These are phyloP conservation scores for Cochliopodium minus DNA, from an alignment of 208 protist species.

Conservation along the genomic window DNA sequence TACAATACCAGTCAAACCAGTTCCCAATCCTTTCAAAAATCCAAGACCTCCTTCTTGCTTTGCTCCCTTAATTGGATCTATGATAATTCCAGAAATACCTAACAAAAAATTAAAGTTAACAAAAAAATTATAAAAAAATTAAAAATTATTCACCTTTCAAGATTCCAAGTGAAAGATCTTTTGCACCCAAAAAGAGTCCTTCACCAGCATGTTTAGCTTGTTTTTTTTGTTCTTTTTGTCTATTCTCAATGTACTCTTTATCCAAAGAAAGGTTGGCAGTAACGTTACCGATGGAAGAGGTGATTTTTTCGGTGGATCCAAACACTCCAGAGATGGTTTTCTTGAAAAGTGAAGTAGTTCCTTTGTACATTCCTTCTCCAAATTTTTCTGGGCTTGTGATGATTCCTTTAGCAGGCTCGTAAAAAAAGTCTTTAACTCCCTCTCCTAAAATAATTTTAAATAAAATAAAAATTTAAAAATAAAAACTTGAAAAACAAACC, in stretches of 20 bases:
- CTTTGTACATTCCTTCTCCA: background rate
- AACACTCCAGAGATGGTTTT: constrained; percentile 13
- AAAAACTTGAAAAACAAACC: too few relatives aligned
- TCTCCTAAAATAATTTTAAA: too few relatives aligned
- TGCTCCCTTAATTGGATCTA: constrained; percentile 52
- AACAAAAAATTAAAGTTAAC: constrained; percentile 3
- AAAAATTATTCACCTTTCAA: background rate
- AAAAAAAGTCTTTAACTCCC: constrained; percentile 6
- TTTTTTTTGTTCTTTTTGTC: background rate
- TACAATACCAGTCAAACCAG: constrained; percentile 57
- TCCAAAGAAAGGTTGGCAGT: constrained; percentile 18
- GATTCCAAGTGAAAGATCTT: background rate
- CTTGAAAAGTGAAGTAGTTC: background rate
- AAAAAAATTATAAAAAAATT: constrained; percentile 1
- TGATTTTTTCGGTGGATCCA: constrained; percentile 15
- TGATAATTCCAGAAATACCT: constrained; percentile 48
- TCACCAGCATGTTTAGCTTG: constrained; percentile 3
- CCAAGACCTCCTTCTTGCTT: constrained; percentile 47
- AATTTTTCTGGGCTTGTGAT: constrained; percentile 5
- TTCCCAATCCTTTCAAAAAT: constrained; percentile 54
- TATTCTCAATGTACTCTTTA: constrained; percentile 19
- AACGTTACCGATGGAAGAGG: constrained; percentile 16
- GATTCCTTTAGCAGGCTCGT: constrained; percentile 4
- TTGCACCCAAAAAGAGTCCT: constrained; percentile 1
- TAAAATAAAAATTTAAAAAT: too few relatives aligned